Base-by-base conservation (phyloP, 768 basidiomycete species). In the Boletus rex-veris region DNA sequence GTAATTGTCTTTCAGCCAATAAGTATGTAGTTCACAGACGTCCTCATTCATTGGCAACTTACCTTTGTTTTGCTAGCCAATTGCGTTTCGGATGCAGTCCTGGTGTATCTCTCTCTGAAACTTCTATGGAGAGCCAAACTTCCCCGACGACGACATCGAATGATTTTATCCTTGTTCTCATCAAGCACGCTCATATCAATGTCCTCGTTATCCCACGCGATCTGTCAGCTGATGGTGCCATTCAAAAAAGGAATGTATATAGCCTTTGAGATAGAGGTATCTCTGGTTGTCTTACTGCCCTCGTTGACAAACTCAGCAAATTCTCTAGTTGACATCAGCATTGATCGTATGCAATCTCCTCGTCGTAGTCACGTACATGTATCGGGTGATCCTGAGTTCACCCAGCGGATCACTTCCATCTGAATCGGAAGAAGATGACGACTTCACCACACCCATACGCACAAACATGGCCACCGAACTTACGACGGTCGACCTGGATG, bases 91-190 rank as follows among this genome's bases (percentile, higher is more conserved):
- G 61, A 60, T 19, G n/a, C 30, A 4, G 16, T 8, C 0, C 39
- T 41, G 1, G 16, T 60, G 15, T 9, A n/a, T 3, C 30, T 64
- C 5, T 43, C 58, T 0, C 24, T 64, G 26, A 60, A 63, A 26
- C 46, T 63, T 5, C 53, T 63, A 24, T 55, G 62, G 62, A 40
- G 37, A n/a, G 37, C 60, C 28, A 54, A 41, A 10, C 62, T 63
- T 43, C 58, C 62, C 12, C 28, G 14, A 36, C 26, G 53, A 47
- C 58, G 54, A 24, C 62, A 46, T 37, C 47, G 45, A 24, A 63
- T 63, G 62, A 52, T 58, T 24, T 15, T 64, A 15, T 50, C 26
- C 24, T 31, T 57, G 16, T 63, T 63, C 31, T 35, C 58, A 2
- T 7, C 48, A 5, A 63, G 51, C 48, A 41, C 39, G 5, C 36